Evolutionary conservation across 2,329 filamentous ascomycete species (phyloP).

Genomic region (Fusarium zealandicum): DNA sequence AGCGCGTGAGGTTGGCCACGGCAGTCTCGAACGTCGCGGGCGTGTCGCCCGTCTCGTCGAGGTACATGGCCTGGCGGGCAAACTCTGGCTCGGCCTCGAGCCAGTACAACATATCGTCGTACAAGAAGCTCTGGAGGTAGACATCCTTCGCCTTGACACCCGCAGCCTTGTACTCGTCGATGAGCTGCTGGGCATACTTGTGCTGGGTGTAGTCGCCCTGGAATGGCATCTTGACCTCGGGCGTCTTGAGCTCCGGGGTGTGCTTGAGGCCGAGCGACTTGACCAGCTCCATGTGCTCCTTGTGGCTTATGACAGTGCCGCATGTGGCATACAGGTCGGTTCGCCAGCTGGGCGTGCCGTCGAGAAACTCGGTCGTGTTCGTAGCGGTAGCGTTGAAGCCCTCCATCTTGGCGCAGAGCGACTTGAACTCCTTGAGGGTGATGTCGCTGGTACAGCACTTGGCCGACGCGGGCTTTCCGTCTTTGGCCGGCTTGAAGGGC

Average conservation of each 20-base stretch:
- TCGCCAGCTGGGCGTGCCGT: slow-evolving; percentile 66
- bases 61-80: slow-evolving; percentile 67
- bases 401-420: slow-evolving; percentile 76
- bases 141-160: slow-evolving; percentile 62
- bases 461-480: slow-evolving; percentile 61
- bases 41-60: slow-evolving; percentile 68
- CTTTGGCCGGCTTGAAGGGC: slow-evolving; percentile 65
- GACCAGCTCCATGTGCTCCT: slow-evolving; percentile 68
- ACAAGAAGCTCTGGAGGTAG: slow-evolving; percentile 71
- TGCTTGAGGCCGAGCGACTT: slow-evolving; percentile 67
- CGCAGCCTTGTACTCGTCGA: slow-evolving; percentile 64
- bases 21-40: slow-evolving; percentile 60
- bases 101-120: slow-evolving; percentile 72
- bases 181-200: slow-evolving; percentile 69
- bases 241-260: slow-evolving; percentile 73
- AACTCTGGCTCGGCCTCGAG: slow-evolving; percentile 66
- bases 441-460: slow-evolving; percentile 77
- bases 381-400: slow-evolving; percentile 65
- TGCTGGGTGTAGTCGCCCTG: slow-evolving; percentile 68
- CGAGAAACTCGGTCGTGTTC: slow-evolving; percentile 63
- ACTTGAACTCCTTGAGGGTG: slow-evolving; percentile 71
- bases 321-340: slow-evolving; percentile 72
- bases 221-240: slow-evolving; percentile 75
- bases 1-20: slow-evolving; percentile 62
- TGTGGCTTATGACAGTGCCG: slow-evolving; percentile 66